Percentiles rank a stretch among this genome's conserved stretches.
Evolutionary conservation across 495 filamentous ascomycete species (phyloP).

Genomic region (Cercophora samala): DNA sequence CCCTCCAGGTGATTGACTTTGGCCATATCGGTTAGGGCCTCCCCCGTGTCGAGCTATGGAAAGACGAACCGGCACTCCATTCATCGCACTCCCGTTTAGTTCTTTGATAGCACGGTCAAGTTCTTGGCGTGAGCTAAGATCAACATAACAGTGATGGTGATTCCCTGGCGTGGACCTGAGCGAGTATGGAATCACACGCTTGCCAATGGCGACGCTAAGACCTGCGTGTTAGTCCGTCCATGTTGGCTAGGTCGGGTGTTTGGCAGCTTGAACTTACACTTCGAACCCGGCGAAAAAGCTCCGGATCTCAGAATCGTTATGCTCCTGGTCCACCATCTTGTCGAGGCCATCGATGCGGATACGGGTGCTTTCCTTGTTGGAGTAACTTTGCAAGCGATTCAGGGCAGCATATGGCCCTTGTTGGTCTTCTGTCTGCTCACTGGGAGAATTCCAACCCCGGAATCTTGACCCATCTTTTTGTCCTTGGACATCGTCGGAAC

Average conservation of each 20-base stretch:
- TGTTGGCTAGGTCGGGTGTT: slow-evolving; percentile 23
- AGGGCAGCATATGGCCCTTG: slow-evolving; percentile 26
- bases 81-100: slow-evolving; percentile 28
- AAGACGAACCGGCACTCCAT: no score
- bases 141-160: slow-evolving; percentile 67
- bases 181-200: slow-evolving; percentile 58
- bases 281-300: slow-evolving; percentile 59
- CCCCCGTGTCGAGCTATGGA: no score
- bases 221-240: slow-evolving; percentile 17
- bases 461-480: not conserved
- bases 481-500: slow-evolving; percentile 18
- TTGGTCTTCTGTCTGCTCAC: slow-evolving; percentile 7
- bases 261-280: slow-evolving; percentile 27
- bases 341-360: slow-evolving; percentile 65
- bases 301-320: slow-evolving; percentile 51
- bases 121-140: slow-evolving; percentile 55
- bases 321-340: slow-evolving; percentile 53
- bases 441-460: not conserved
- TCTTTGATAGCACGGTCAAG: slow-evolving; percentile 43
- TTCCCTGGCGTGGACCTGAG: slow-evolving; percentile 52
- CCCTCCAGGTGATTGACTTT: no score
- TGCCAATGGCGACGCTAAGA: slow-evolving; percentile 53
- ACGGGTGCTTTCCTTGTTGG: slow-evolving; percentile 43
- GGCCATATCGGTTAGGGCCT: no score
- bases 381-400: slow-evolving; percentile 14